Evolutionary conservation across 148 eudicot genomes (phyloP).

Genomic region (Polygonum maritimum): DNA sequence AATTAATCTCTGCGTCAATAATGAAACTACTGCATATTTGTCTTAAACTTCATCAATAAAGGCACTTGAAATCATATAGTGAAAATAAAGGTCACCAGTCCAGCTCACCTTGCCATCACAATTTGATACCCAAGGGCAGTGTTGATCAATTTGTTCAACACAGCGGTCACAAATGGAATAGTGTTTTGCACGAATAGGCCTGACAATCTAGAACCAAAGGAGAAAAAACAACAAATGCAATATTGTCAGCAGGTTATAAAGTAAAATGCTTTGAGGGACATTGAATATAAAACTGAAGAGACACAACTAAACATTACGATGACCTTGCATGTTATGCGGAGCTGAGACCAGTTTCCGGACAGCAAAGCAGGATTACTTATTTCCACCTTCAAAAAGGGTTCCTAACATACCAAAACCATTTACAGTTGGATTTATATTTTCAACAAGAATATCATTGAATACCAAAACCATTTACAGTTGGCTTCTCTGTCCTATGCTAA

Average conservation of each 20-base stretch:
- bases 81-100: background rate
- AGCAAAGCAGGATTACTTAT: slow-evolving; percentile 74
- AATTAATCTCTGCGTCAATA: background rate
- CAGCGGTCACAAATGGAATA: slow-evolving; percentile 98
- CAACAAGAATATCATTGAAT: background rate
- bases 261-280: background rate
- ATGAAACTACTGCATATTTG: background rate
- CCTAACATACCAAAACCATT: slow-evolving; percentile 29
- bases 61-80: too few relatives aligned
- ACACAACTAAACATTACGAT: background rate
- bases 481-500: too few relatives aligned
- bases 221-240: background rate
- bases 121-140: slow-evolving; percentile 99
- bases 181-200: slow-evolving; percentile 97
- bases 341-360: slow-evolving; percentile 98
- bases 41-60: background rate
- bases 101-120: slow-evolving; percentile 83
- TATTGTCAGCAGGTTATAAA: background rate
- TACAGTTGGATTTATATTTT: background rate
- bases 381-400: slow-evolving; percentile 83
- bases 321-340: slow-evolving; percentile 97
- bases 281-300: background rate
- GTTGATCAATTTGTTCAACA: slow-evolving; percentile 99
- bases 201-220: slow-evolving; percentile 53
- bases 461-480: too few relatives aligned